Evolutionary conservation across 2,329 filamentous ascomycete species (phyloP).

Genomic region (Aspergillus uvarum): DNA sequence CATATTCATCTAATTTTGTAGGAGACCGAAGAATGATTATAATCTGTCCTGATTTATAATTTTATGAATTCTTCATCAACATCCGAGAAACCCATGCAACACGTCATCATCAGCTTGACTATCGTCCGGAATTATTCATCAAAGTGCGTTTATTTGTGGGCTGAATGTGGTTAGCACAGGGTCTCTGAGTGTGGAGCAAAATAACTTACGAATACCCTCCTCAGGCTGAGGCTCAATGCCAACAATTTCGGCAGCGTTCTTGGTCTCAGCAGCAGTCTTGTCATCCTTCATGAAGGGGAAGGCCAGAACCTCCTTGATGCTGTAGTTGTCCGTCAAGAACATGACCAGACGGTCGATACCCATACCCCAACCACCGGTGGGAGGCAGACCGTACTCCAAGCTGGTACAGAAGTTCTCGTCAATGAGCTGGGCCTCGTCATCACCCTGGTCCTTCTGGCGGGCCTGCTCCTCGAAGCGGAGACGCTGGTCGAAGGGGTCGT

Average conservation of each 20-base stretch:
- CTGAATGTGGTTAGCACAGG: conserved; percentile 25
- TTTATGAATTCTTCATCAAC: conserved; percentile 27
- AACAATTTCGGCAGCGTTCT: conserved; percentile 62
- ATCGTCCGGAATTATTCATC: conserved; percentile 10
- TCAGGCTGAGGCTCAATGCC: conserved; percentile 59
- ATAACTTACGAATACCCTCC: conserved; percentile 57
- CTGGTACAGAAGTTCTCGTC: conserved; percentile 94
- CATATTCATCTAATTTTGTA: neutral
- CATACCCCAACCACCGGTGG: conserved; percentile 95
- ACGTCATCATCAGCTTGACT: conserved; percentile 18
- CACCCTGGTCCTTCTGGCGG: conserved; percentile 90
- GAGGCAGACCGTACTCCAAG: conserved; percentile 86
- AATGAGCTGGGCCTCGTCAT: conserved; percentile 92
- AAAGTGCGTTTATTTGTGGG: conserved; percentile 33
- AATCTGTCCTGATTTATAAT: conserved; percentile 8
- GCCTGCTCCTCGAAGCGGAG: conserved; percentile 93
- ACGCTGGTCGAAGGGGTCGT: conserved; percentile 93
- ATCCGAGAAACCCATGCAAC: conserved; percentile 22
- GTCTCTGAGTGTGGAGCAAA: neutral
- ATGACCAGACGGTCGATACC: conserved; percentile 92
- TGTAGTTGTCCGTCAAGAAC: conserved; percentile 95
- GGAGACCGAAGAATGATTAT: neutral
- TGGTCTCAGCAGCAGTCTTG: conserved; percentile 49
- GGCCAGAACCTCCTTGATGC: conserved; percentile 90
- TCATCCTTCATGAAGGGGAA: conserved; percentile 99